A percentile compares a stretch with the other conserved stretches of the same genome.
These are phyloP conservation scores for Neolentinus lepideus DNA, from an alignment of 1,284 basidiomycete species.

Conservation along the genomic window DNA sequence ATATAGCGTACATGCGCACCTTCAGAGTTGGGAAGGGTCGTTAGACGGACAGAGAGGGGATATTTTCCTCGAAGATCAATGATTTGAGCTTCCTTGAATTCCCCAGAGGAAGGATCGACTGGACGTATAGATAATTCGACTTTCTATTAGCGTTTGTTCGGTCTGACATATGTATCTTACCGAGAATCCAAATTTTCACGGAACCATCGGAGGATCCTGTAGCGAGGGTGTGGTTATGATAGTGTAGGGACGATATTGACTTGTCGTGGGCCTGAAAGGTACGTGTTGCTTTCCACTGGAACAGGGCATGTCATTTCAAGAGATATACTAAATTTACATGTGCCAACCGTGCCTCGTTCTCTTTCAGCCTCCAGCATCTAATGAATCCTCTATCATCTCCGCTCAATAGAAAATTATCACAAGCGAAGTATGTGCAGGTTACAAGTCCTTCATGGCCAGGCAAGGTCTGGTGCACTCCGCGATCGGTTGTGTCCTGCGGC, in stretches of 20 bases:
- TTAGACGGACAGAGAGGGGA: slow-evolving; percentile 64
- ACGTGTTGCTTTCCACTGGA: slow-evolving; percentile 47
- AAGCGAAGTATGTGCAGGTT: slow-evolving; percentile 66
- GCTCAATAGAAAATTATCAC: slow-evolving; percentile 46
- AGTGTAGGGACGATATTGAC: slow-evolving; percentile 60
- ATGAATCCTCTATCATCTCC: slow-evolving; percentile 70
- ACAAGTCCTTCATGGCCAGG: slow-evolving; percentile 71
- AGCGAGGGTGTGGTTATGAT: slow-evolving; percentile 40
- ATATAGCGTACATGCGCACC: slow-evolving; percentile 37
- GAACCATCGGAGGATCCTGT: slow-evolving; percentile 78
- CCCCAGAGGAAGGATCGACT: slow-evolving; percentile 2
- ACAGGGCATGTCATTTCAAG: slow-evolving; percentile 8
- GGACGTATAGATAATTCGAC: neutral
- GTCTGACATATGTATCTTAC: slow-evolving; percentile 26
- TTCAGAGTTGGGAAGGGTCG: slow-evolving; percentile 57
- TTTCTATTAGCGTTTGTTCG: neutral
- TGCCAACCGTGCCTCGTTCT: slow-evolving; percentile 28
- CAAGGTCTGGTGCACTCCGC: slow-evolving; percentile 62
- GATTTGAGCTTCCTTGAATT: slow-evolving; percentile 40
- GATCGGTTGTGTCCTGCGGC: slow-evolving; percentile 36
- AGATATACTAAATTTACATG: slow-evolving; percentile 11
- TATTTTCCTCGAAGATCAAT: slow-evolving; percentile 66
- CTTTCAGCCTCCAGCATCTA: slow-evolving; percentile 41
- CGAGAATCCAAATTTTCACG: slow-evolving; percentile 62
- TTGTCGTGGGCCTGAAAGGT: slow-evolving; percentile 55